Percentiles rank a stretch among this genome's conserved stretches.
These are phyloP conservation scores for Lentinula edodes DNA, from an alignment of 768 basidiomycete species.

Conservation along the genomic window DNA sequence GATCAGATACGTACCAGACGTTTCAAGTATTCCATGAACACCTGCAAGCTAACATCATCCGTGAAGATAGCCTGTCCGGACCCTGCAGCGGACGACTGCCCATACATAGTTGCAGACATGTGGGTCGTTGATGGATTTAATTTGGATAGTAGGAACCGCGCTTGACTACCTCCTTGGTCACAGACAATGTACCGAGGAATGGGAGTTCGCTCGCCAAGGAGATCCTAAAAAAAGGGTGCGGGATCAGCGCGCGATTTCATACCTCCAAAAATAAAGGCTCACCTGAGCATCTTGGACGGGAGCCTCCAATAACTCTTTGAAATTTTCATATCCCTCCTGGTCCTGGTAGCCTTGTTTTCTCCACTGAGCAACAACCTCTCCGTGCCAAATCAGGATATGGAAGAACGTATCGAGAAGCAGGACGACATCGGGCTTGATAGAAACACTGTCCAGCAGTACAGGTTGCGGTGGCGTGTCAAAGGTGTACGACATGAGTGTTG, in stretches of 20 bases:
- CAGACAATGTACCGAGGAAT: slow-evolving; percentile 98
- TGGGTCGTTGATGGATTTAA: slow-evolving; percentile 98
- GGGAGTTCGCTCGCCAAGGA: slow-evolving; percentile 92
- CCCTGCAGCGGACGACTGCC: slow-evolving; percentile 58
- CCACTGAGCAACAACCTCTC: slow-evolving; percentile 96
- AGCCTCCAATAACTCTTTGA: slow-evolving; percentile 85
- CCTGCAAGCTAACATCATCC: slow-evolving; percentile 95
- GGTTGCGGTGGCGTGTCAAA: slow-evolving; percentile 91
- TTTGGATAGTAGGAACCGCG: slow-evolving; percentile 95
- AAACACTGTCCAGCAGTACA: slow-evolving; percentile 93
- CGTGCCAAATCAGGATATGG: slow-evolving; percentile 99
- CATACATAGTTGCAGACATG: slow-evolving; percentile 89
- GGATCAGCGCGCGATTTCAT: not conserved
- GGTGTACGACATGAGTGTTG: slow-evolving; percentile 97
- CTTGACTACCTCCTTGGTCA: slow-evolving; percentile 96
- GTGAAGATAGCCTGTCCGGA: slow-evolving; percentile 95
- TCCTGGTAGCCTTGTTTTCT: slow-evolving; percentile 98
- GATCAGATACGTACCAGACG: slow-evolving; percentile 57
- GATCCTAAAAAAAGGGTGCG: slow-evolving; percentile 48
- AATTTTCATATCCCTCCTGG: slow-evolving; percentile 98
- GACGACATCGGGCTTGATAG: slow-evolving; percentile 95
- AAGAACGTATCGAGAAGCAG: slow-evolving; percentile 98
- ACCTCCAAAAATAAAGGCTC: slow-evolving; percentile 10
- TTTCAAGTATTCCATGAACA: slow-evolving; percentile 97
- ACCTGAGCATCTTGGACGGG: slow-evolving; percentile 90